A percentile compares a stretch with the other conserved stretches of the same genome.
phyloP scores from a whole-genome alignment of 2,329 filamentous ascomycete genomes.

The Colletotrichum neosansevieriae region DNA sequence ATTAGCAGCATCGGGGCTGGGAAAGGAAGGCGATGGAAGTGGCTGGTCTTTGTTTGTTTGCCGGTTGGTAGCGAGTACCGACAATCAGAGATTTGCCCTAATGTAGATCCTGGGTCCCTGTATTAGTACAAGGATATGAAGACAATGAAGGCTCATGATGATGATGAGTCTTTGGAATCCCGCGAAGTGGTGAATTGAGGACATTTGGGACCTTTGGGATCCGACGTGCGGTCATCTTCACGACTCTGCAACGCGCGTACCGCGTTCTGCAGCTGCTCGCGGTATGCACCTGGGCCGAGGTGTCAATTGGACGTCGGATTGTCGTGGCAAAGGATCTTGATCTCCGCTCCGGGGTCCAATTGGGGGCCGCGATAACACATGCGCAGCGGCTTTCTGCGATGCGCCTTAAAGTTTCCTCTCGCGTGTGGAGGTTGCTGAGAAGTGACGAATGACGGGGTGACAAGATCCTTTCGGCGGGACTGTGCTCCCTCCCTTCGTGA shows the following conservation, averaged over 20 bases:
- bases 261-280: constrained; percentile 16
- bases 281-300: constrained; percentile 26
- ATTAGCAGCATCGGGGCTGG: constrained; percentile 15
- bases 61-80: not conserved
- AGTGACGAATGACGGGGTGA: constrained; percentile 29
- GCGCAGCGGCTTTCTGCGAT: constrained; percentile 34
- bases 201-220: not conserved
- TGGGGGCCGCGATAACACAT: constrained; percentile 35
- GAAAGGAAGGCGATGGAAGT: constrained; percentile 21
- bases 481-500: constrained; percentile 22
- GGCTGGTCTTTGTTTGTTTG: constrained; percentile 27
- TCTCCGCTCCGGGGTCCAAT: constrained; percentile 15
- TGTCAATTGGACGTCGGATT: constrained; percentile 19
- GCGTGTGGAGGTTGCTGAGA: constrained; percentile 33
- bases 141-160: not conserved
- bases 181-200: not conserved
- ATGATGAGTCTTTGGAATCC: not conserved
- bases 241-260: constrained; percentile 33
- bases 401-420: constrained; percentile 34
- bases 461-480: constrained; percentile 19
- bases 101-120: constrained; percentile 33
- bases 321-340: constrained; percentile 35
- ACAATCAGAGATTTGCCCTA: constrained; percentile 15
- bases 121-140: constrained; percentile 8
- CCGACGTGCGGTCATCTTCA: not conserved